Evolutionary conservation across 2,329 filamentous ascomycete genomes (phyloP).

Genomic region (Clarireedia homoeocarpa): DNA sequence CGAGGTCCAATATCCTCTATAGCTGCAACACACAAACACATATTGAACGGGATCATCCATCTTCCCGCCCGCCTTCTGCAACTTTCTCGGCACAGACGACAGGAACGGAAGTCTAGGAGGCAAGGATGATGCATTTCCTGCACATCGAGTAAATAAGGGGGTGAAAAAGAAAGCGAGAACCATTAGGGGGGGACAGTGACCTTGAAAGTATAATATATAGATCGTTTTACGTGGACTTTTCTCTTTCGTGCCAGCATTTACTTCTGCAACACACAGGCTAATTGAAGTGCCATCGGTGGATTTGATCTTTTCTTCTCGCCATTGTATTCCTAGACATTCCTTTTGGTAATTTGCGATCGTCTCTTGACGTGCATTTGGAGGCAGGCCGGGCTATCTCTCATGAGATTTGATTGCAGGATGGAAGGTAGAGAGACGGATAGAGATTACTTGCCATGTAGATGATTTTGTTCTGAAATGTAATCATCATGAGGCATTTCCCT

Average conservation of each 20-base stretch:
- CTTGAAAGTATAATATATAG: conserved; percentile 52
- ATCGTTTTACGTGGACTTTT: conserved; percentile 23
- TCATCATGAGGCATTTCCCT: conserved; percentile 46
- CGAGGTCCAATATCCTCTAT: conserved; percentile 61
- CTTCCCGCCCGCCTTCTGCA: conserved; percentile 30
- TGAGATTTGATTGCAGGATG: not conserved
- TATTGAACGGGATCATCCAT: conserved; percentile 27
- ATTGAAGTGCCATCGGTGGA: conserved; percentile 59
- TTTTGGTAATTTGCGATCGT: conserved; percentile 54
- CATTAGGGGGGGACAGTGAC: conserved; percentile 28
- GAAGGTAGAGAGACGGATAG: not conserved
- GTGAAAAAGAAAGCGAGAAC: not conserved
- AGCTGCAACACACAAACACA: conserved; percentile 49
- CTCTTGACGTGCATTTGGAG: conserved; percentile 62
- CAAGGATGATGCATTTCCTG: conserved; percentile 52
- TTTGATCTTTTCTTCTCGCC: conserved; percentile 55
- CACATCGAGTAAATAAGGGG: conserved; percentile 4
- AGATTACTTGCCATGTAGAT: conserved; percentile 6
- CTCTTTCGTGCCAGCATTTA: not conserved
- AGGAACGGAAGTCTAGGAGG: conserved; percentile 50
- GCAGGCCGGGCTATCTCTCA: conserved; percentile 68
- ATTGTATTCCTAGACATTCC: conserved; percentile 53
- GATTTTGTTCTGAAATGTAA: conserved; percentile 10
- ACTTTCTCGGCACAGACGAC: conserved; percentile 42
- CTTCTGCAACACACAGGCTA: conserved; percentile 43